phyloP scores from a whole-genome alignment of 139 green algal genomes.

The Trebouxia sp. region DNA sequence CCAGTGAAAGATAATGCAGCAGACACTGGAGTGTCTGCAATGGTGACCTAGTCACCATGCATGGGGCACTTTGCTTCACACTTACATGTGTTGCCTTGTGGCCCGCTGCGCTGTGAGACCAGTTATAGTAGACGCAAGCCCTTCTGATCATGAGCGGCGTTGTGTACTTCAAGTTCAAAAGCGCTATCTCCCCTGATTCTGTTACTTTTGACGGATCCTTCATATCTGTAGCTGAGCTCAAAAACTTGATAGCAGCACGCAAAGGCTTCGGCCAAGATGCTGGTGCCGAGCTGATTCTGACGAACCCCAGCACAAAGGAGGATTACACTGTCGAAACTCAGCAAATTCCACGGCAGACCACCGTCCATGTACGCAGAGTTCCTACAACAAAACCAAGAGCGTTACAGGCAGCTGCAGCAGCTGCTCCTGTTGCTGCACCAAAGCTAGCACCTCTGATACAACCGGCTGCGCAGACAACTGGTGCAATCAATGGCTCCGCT shows the following conservation, averaged over 20 bases:
- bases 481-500: not conserved
- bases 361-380: conserved; percentile 70
- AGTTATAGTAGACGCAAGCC: too few relatives aligned
- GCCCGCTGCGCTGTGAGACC: too few relatives aligned
- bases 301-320: conserved; percentile 53
- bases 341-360: conserved; percentile 63
- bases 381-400: conserved; percentile 34
- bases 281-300: conserved; percentile 64
- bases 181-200: conserved; percentile 52
- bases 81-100: not conserved
- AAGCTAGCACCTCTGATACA: not conserved
- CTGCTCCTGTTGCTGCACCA: not conserved
- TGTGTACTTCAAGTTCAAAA: conserved; percentile 78
- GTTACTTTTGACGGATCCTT: conserved; percentile 77
- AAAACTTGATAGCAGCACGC: conserved; percentile 76
- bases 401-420: conserved; percentile 22
- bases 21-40: too few relatives aligned
- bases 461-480: not conserved
- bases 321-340: conserved; percentile 67
- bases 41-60: too few relatives aligned
- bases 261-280: conserved; percentile 68
- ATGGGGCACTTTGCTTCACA: not conserved
- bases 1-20: too few relatives aligned
- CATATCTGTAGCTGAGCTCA: conserved; percentile 77
- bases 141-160: conserved; percentile 31